Evolutionary conservation across 257 asterid species (phyloP).

Genomic region (Penstemon newberryi): DNA sequence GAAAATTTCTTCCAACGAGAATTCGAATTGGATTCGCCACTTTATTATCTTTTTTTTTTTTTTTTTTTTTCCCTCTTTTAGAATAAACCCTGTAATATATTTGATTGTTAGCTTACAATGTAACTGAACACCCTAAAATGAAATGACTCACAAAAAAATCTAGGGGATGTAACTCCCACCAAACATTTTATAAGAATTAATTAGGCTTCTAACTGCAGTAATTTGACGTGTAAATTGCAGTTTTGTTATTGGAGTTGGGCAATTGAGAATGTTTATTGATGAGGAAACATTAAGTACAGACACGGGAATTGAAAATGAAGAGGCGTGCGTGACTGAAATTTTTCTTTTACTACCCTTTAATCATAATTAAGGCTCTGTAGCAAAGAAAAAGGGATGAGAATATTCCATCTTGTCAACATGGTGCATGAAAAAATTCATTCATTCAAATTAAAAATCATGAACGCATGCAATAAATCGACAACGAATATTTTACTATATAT

Average conservation of each 20-base stretch:
- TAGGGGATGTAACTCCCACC: background rate
- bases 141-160: too few relatives aligned
- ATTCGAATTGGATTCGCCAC: too few relatives aligned
- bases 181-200: background rate
- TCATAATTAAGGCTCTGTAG: constrained; percentile 28
- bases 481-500: background rate
- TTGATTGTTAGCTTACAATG: too few relatives aligned
- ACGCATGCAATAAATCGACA: constrained; percentile 34
- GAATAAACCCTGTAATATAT: too few relatives aligned
- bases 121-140: background rate
- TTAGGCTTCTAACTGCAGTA: background rate
- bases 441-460: constrained; percentile 32
- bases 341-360: background rate
- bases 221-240: background rate
- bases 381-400: background rate
- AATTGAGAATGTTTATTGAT: constrained; percentile 24
- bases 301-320: constrained; percentile 20
- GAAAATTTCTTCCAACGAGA: too few relatives aligned
- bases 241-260: constrained; percentile 18
- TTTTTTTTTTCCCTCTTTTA: too few relatives aligned
- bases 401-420: constrained; percentile 28
- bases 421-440: constrained; percentile 13
- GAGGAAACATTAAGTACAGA: constrained; percentile 22
- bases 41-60: too few relatives aligned
- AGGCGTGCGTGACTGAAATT: constrained; percentile 17